Conservation (phyloP, 129 eudicot species). For the Helichrysum umbraculigerum region DNA sequence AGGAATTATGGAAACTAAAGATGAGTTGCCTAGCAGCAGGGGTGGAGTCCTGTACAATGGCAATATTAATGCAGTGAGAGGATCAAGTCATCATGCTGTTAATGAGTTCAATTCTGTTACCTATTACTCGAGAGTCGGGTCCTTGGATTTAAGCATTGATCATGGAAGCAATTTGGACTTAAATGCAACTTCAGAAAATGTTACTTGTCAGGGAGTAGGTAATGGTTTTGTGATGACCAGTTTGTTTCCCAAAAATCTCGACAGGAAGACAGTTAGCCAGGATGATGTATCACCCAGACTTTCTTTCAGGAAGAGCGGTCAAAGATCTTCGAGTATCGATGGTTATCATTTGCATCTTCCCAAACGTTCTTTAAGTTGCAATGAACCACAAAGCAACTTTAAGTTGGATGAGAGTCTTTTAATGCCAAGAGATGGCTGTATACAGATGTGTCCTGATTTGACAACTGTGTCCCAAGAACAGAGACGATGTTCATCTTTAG, state of each 20-base stretch:
- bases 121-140: conserved; percentile 11
- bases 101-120: conserved; percentile 30
- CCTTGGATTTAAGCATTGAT: conserved; percentile 26
- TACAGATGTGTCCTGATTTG: conserved; percentile 42
- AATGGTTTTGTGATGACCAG: conserved; percentile 28
- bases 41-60: background rate
- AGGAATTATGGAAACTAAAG: conserved; percentile 26
- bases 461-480: conserved; percentile 40
- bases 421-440: conserved; percentile 32
- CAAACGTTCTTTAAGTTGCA: conserved; percentile 41
- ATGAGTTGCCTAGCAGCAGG: conserved; percentile 13
- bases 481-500: conserved; percentile 37
- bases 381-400: conserved; percentile 31
- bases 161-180: conserved; percentile 23
- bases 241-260: conserved; percentile 30
- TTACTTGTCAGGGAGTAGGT: conserved; percentile 19
- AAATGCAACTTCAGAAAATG: conserved; percentile 30
- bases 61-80: conserved; percentile 17
- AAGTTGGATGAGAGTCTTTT: conserved; percentile 34
- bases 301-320: conserved; percentile 31
- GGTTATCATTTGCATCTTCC: conserved; percentile 41
- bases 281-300: conserved; percentile 35
- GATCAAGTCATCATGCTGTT: background rate
- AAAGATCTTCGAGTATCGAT: conserved; percentile 34
- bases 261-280: conserved; percentile 28